A percentile compares a stretch with the other conserved stretches of the same genome.
Evolutionary conservation across 257 asterid species (phyloP).

Genomic region (Misopates orontium): DNA sequence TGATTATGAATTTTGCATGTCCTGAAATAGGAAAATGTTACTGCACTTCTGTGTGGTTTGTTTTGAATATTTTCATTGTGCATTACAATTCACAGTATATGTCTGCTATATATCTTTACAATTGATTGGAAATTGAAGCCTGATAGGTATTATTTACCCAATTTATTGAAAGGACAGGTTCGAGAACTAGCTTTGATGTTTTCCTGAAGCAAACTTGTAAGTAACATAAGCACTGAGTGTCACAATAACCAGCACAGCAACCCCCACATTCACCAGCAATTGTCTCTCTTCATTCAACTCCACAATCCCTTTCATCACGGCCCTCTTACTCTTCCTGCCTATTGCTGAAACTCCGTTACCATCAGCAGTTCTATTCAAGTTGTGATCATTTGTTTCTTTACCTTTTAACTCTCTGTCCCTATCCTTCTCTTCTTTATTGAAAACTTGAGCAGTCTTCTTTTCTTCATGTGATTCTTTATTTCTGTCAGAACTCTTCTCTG

Average conservation of each 20-base stretch:
- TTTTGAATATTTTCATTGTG: too few relatives aligned
- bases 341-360: slow-evolving; percentile 16
- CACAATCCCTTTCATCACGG: slow-evolving; percentile 41
- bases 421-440: slow-evolving; percentile 9
- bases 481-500: slow-evolving; percentile 14
- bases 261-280: slow-evolving; percentile 68
- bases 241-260: slow-evolving; percentile 59
- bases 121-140: background rate
- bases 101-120: too few relatives aligned
- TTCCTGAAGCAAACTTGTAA: slow-evolving; percentile 38
- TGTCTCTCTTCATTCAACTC: slow-evolving; percentile 58
- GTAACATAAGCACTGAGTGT: slow-evolving; percentile 57
- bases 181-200: slow-evolving; percentile 26
- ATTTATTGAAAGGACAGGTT: background rate
- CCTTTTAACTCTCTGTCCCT: slow-evolving; percentile 25
- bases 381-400: slow-evolving; percentile 5
- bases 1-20: too few relatives aligned
- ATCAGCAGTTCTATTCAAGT: slow-evolving; percentile 9
- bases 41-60: too few relatives aligned
- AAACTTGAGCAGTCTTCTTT: background rate
- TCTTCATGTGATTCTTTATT: slow-evolving; percentile 29
- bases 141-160: slow-evolving; percentile 16
- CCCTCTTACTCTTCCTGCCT: slow-evolving; percentile 32
- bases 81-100: too few relatives aligned
- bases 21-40: too few relatives aligned